phyloP scores from a whole-genome alignment of 1,139 yeast species.

The Yamadazyma dushanensis region DNA sequence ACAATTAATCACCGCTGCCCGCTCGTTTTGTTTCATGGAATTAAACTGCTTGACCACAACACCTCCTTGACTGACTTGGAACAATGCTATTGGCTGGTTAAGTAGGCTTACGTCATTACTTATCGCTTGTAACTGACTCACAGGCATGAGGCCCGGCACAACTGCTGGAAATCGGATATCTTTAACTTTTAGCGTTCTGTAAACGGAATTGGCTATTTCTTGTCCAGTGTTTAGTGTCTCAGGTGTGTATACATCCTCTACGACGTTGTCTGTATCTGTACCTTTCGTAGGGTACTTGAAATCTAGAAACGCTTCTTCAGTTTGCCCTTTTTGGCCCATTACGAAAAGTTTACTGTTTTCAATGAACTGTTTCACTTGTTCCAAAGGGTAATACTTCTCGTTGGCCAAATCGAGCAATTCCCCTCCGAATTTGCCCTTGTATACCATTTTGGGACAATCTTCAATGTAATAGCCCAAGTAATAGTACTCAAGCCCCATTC shows the following conservation, averaged over 20 bases:
- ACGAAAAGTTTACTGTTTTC: slow-evolving; percentile 46
- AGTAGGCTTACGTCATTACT: slow-evolving; percentile 17
- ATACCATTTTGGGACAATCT: slow-evolving; percentile 79
- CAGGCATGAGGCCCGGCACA: slow-evolving; percentile 53
- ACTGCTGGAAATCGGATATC: slow-evolving; percentile 36
- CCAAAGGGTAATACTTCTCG: slow-evolving; percentile 45
- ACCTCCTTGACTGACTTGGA: slow-evolving; percentile 12
- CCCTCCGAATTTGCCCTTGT: slow-evolving; percentile 79
- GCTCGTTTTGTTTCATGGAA: slow-evolving; percentile 20
- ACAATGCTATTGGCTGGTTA: slow-evolving; percentile 13
- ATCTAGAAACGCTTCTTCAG: slow-evolving; percentile 6
- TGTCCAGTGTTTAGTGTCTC: slow-evolving; percentile 25
- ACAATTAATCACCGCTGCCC: slow-evolving; percentile 35
- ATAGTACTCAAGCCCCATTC: slow-evolving; percentile 49
- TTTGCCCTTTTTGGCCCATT: slow-evolving; percentile 19
- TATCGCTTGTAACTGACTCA: slow-evolving; percentile 35
- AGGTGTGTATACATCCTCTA: slow-evolving; percentile 34
- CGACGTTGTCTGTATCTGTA: slow-evolving; percentile 22
- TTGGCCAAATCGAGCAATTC: slow-evolving; percentile 59
- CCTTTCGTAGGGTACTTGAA: slow-evolving; percentile 8
- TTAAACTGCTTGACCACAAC: slow-evolving; percentile 19
- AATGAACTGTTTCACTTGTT: slow-evolving; percentile 29
- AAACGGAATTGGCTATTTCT: slow-evolving; percentile 21
- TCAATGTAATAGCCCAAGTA: slow-evolving; percentile 78
- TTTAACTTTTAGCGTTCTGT: slow-evolving; percentile 6